Conservation (phyloP, 2,329 filamentous ascomycete species). For the Exophiala mesophila region DNA sequence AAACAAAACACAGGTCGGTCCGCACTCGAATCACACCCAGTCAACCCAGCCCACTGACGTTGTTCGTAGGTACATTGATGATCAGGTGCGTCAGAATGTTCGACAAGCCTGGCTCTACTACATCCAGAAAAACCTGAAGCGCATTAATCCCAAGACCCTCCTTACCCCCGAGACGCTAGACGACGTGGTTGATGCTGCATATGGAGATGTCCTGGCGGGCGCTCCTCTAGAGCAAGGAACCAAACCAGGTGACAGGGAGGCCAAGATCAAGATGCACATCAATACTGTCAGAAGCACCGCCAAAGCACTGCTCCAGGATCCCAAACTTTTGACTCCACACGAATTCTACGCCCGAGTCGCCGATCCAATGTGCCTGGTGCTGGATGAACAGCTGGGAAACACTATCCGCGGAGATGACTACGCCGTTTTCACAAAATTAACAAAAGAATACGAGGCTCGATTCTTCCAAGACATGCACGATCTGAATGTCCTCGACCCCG, state of each 20-base stretch:
- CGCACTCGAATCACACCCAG: not conserved
- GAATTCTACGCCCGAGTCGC: constrained; percentile 56
- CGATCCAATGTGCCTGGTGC: constrained; percentile 72
- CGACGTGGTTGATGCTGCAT: constrained; percentile 45
- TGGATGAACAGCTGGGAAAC: constrained; percentile 61
- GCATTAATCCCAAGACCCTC: constrained; percentile 41
- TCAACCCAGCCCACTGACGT: constrained; percentile 12
- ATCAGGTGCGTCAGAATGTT: constrained; percentile 46
- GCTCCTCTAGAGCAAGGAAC: constrained; percentile 50
- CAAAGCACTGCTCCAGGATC: constrained; percentile 41
- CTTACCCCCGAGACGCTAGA: constrained; percentile 43
- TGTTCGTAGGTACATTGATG: constrained; percentile 29
- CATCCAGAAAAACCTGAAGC: constrained; percentile 62
- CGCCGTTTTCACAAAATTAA: constrained; percentile 81
- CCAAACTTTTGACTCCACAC: constrained; percentile 29
- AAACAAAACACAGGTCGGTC: constrained; percentile 45
- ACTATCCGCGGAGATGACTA: constrained; percentile 58
- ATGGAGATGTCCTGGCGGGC: constrained; percentile 52
- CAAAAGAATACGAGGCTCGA: constrained; percentile 74
- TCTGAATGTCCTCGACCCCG: constrained; percentile 77
- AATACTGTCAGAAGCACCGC: constrained; percentile 55
- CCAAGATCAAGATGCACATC: constrained; percentile 87
- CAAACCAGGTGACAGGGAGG: constrained; percentile 68
- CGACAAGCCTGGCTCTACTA: constrained; percentile 53
- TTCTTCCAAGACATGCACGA: constrained; percentile 85